Evolutionary conservation across 108 stramenopile species (phyloP), one percentile per base, ranked within the genome.

Genomic region (Epithemia pelagica): DNA sequence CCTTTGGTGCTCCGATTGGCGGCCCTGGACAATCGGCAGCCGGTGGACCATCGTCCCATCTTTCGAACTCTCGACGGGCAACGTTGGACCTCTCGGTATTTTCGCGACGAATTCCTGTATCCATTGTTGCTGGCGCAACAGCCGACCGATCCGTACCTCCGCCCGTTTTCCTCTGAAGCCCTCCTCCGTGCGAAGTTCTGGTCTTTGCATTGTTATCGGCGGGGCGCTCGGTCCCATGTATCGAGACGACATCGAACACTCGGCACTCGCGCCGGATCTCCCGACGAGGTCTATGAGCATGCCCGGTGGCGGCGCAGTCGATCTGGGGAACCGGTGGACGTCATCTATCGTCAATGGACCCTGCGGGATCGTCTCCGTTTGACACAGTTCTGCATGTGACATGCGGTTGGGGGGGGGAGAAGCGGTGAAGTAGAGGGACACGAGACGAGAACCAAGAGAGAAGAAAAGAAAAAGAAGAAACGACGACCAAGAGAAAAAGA

Each of bases 201-300:
- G 25, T 57, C 56, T 3, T 7, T 57, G 7, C 56, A 57, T 26
- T 57, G 56, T 26, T 57, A 57, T 21, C 56, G 56, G 5, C 56
- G 26, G 3, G 56, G 56, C 5, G 26, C 56, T 5, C 25, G 26
- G 22, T 18, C 25, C 18, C 26, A 57, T 21, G 56, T 57, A 7
- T 26, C 26, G 25, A 5, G 37, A 10, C 5, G 3, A 21, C 25
- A 57, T 21, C 21, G 18, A 5, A 27, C 22, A 27, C 7, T 26
- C 15, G 25, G 26, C 7, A 57, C 5, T 7, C 56, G 56, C 15
- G 26, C 22, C 25, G 56, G 15, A 5, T 18, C 56, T 26, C 7
- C 56, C 7, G n/a, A 7, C 22, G 56, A 57, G 26, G n/a, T 21
- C 56, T 57, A 57, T 57, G 56, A 57, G n/a, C 56, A 57, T n/a